A percentile compares a stretch with the other conserved stretches of the same genome.
These are phyloP conservation scores for Apiospora hydei DNA, from an alignment of 2,329 filamentous ascomycete species.

Conservation along the genomic window DNA sequence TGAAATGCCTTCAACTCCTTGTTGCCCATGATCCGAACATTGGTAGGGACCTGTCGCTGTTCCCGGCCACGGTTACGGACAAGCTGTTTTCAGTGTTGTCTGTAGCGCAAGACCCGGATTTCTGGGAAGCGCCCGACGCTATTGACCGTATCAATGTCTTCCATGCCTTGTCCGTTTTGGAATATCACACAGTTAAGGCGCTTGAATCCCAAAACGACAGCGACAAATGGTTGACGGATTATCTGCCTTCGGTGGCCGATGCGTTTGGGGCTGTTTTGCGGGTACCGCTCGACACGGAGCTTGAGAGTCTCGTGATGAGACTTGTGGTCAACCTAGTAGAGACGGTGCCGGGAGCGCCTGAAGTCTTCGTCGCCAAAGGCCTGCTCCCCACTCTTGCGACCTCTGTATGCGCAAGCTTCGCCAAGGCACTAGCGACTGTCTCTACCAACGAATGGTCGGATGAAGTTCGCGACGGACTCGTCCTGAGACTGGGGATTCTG, in stretches of 20 bases:
- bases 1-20: constrained; percentile 69
- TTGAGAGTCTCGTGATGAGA: constrained; percentile 64
- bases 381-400: constrained; percentile 58
- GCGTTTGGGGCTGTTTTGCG: constrained; percentile 51
- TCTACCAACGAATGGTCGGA: constrained; percentile 56
- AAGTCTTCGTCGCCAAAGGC: constrained; percentile 69
- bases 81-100: constrained; percentile 55
- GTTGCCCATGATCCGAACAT: constrained; percentile 57
- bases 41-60: constrained; percentile 56
- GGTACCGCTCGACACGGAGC: constrained; percentile 46
- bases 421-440: constrained; percentile 54
- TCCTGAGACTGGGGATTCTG: constrained; percentile 80
- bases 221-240: constrained; percentile 55
- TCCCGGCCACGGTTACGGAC: constrained; percentile 57
- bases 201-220: constrained; percentile 50
- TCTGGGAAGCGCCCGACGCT: constrained; percentile 46
- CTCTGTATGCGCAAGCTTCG: constrained; percentile 60
- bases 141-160: constrained; percentile 46
- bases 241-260: constrained; percentile 59
- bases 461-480: constrained; percentile 70
- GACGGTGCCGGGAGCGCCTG: constrained; percentile 74
- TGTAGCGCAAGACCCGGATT: constrained; percentile 42
- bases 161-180: constrained; percentile 58
- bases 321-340: constrained; percentile 88
- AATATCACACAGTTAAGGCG: constrained; percentile 59